Conservation (phyloP, 2,329 filamentous ascomycete species). For the Penicillium sp. region DNA sequence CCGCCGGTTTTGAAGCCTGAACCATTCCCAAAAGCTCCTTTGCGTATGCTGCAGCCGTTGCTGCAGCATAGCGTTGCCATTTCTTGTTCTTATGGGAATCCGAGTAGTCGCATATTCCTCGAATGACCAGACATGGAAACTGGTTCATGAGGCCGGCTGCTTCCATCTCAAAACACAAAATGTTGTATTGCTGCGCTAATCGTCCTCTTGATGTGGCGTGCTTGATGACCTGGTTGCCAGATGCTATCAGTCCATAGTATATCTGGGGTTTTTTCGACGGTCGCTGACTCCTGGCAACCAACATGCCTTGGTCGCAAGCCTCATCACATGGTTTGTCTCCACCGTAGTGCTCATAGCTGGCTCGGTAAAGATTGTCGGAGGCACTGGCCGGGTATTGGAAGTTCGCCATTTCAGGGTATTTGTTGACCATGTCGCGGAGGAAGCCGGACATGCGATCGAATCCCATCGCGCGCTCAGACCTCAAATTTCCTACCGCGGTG, state of each 20-base stretch:
- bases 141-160: slow-evolving; percentile 12
- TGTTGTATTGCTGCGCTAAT: background rate
- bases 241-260: slow-evolving; percentile 10
- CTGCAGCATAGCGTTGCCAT: slow-evolving; percentile 6
- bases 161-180: slow-evolving; percentile 11
- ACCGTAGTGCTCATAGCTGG: background rate
- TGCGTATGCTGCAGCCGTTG: background rate
- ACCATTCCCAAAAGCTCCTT: background rate
- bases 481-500: background rate
- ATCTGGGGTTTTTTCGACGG: background rate
- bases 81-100: slow-evolving; percentile 5
- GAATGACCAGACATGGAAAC: background rate
- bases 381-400: background rate
- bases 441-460: background rate
- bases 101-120: too few species aligned
- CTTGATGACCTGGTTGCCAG: slow-evolving; percentile 10
- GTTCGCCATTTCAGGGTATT: background rate
- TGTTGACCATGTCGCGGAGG: background rate
- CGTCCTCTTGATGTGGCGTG: background rate
- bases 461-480: background rate
- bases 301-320: background rate
- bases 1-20: background rate
- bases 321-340: background rate
- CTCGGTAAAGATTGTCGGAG: background rate
- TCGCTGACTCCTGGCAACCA: background rate